Evolutionary conservation across 2,329 filamentous ascomycete genomes (phyloP).

Genomic region (Penicillium sp.): DNA sequence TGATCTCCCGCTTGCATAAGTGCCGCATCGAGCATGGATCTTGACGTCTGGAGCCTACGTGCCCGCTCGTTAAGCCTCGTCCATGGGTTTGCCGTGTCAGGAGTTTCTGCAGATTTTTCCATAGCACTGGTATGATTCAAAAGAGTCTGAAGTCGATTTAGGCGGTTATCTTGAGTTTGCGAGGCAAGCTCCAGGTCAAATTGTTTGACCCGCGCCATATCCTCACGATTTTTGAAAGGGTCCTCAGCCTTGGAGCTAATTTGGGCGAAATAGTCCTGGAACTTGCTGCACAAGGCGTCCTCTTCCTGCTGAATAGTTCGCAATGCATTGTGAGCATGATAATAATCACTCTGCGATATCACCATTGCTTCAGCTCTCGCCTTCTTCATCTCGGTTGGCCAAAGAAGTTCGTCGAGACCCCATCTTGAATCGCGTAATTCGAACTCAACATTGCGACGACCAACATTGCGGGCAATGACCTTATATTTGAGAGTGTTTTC

Average conservation of each 20-base stretch:
- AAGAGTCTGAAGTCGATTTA: background rate
- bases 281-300: background rate
- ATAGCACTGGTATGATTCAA: background rate
- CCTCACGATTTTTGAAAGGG: background rate
- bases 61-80: background rate
- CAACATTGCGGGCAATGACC: background rate
- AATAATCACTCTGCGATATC: background rate
- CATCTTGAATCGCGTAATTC: background rate
- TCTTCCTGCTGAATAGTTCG: background rate
- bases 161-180: background rate
- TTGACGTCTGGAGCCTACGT: background rate
- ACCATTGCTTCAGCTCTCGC: background rate
- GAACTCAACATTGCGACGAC: background rate
- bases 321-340: background rate
- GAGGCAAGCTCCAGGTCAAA: background rate
- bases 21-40: background rate
- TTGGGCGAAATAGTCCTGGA: background rate
- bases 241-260: background rate
- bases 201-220: background rate
- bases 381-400: background rate
- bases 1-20: background rate
- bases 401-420: background rate
- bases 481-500: background rate
- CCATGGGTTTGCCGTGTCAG: background rate
- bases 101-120: background rate